These are phyloP conservation scores for Deuterostichococcus epilithicus DNA, from an alignment of 139 green algal species.

Conservation along the genomic window DNA sequence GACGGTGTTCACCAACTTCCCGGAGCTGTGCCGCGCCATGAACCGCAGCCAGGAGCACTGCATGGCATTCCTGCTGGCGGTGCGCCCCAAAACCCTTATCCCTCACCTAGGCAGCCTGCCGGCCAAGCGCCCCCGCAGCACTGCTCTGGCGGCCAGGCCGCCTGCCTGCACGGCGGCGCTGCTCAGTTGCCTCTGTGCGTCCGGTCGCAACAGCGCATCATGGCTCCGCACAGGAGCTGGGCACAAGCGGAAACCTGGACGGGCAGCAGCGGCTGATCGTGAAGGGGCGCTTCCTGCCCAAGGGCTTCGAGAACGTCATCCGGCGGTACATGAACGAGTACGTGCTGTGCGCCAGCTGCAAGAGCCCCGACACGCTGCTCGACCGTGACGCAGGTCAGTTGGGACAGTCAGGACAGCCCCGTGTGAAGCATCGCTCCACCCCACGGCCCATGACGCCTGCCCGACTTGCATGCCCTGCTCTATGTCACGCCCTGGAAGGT, in stretches of 20 bases:
- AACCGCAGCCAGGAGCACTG: conserved; percentile 46
- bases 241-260: conserved; percentile 83
- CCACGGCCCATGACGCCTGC: no score
- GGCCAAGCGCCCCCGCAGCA: no score
- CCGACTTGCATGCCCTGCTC: no score
- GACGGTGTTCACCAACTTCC: conserved; percentile 99
- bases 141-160: no score
- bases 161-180: no score
- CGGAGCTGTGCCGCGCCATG: conserved; percentile 95
- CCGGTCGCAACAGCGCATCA: no score
- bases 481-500: no score
- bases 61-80: not conserved
- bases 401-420: no score
- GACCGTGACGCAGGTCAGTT: conserved; percentile 66
- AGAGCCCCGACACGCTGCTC: conserved; percentile 92
- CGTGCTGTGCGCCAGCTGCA: conserved; percentile 96
- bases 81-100: not conserved
- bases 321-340: conserved; percentile 98
- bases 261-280: conserved; percentile 92
- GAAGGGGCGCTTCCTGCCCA: conserved; percentile 97
- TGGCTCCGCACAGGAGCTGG: conserved; percentile 68
- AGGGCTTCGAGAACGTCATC: conserved; percentile 97
- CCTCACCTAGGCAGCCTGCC: not conserved
- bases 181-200: no score
- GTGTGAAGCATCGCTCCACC: no score